Base-by-base conservation (phyloP, 2,329 filamentous ascomycete genomes). In the Didymellaceae sp. region DNA sequence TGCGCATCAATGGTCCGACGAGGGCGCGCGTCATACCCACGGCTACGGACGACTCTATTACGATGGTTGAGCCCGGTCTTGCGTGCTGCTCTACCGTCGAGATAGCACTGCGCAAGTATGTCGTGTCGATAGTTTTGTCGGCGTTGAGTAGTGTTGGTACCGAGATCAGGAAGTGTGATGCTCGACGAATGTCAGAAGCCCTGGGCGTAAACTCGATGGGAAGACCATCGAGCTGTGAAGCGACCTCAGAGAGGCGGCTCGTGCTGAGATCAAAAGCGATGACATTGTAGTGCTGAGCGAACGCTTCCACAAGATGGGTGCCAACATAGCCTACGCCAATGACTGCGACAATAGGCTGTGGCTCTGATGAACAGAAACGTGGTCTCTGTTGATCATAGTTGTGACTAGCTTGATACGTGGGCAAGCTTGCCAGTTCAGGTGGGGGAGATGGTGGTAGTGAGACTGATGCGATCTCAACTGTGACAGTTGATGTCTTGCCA, bases 251-350 rank as follows among this genome's bases (percentile, higher is more conserved):
- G 2, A 45, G 33, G 4, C 24, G 24, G 17, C 31, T 37, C 6
- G 17, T 25, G n/a, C 32, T 37, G 6, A 45, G 20, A 21, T 64
- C 61, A 18, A 56, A 64, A n/a, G 76, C 80, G 30, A 82, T 63
- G 5, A 80, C 73, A 13, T 67, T 54, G 54, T 74, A 79, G 13
- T 65, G 59, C 2, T 54, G 65, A 8, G 74, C 72, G 51, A 82
- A 82, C 13, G 67, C 71, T 5, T 68, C 61, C 31, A 80, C 75
- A 10, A 82, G 76, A 49, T 81, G 77, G 45, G 75, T 73, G 6
- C 80, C 80, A 4, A 82, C 79, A 59, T 82, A 82, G 31, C 80
- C 80, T 13, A 82, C 78, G 3, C 80, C 80, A 20, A 82, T 77
- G 24, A 82, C 72, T 42, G 78, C 79, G 3, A 82, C 74, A 13